Conservation (phyloP, 192 early-diverging fungal species). For the Thoreauomyces humboldtii region DNA sequence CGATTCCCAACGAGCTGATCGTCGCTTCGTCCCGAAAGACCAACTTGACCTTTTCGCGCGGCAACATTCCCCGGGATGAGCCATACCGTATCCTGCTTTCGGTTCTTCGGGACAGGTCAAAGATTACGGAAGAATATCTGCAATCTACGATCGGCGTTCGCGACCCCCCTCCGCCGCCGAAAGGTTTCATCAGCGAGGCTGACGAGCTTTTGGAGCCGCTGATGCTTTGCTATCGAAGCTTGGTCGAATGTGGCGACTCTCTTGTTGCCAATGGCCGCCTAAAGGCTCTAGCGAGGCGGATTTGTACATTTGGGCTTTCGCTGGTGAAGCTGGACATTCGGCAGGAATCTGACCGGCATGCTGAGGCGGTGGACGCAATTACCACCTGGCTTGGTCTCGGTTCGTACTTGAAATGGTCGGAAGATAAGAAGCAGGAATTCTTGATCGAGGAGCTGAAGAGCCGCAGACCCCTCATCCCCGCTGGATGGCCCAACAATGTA, state of each 20-base stretch:
- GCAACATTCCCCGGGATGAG: slow-evolving; percentile 33
- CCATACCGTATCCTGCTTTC: slow-evolving; percentile 30
- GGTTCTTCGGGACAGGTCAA: slow-evolving; percentile 26
- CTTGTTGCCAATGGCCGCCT: slow-evolving; percentile 33
- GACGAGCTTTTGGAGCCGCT: slow-evolving; percentile 29
- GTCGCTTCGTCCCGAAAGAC: slow-evolving; percentile 21
- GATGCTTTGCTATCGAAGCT: slow-evolving; percentile 24
- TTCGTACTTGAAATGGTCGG: slow-evolving; percentile 24
- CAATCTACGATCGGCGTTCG: slow-evolving; percentile 20
- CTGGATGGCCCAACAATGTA: slow-evolving; percentile 19
- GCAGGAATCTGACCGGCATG: slow-evolving; percentile 34
- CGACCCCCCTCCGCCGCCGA: slow-evolving; percentile 30
- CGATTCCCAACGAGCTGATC: slow-evolving; percentile 16
- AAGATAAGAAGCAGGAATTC: slow-evolving; percentile 33
- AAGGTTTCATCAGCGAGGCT: slow-evolving; percentile 18
- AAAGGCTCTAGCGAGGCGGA: slow-evolving; percentile 9
- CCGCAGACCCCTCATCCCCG: slow-evolving; percentile 28
- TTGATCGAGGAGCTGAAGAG: slow-evolving; percentile 31
- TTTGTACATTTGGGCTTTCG: slow-evolving; percentile 34
- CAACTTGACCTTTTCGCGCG: slow-evolving; percentile 28
- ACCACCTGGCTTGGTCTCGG: slow-evolving; percentile 29
- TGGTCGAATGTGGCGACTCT: slow-evolving; percentile 20
- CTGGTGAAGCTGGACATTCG: slow-evolving; percentile 38
- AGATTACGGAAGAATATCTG: slow-evolving; percentile 34
- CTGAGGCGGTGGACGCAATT: slow-evolving; percentile 32